Evolutionary conservation across 208 protist species (phyloP), one percentile per base, ranked within the genome.

Genomic region (Balamuthia mandrillaris): DNA sequence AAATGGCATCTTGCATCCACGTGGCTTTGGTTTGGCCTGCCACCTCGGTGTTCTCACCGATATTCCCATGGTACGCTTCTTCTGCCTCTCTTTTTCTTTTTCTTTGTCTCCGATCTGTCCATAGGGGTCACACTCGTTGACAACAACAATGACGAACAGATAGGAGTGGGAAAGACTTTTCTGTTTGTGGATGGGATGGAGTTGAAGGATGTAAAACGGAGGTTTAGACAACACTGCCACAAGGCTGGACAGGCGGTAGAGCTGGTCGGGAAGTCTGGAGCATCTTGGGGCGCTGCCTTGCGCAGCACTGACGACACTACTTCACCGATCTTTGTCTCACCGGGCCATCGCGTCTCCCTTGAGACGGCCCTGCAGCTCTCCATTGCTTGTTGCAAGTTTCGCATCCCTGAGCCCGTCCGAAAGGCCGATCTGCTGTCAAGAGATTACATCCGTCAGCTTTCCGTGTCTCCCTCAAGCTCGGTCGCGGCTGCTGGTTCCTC

Each of bases 1-100:
- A 12, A 98, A 98, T 78, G 97, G 97, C 2, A 90, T 97, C 1
- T 92, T 97, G 41, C 97, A 98, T 61, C 95, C 91, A 35, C 82
- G 95, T 4, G 61, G 95, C 10, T 96, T 96, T 66, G 97, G 97
- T 3, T 85, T 96, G 2, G 97, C 97, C 12, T 96, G 91, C 37
- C 96, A 99, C 84, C 88, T 99, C 3, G 96, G 97, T 35, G 94
- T 98, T 2, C 63, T 95, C 4, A 66, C 93, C 0, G 91, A 92
- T 82, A 88, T 97, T 27, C 96, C 97, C 6, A 97, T 96, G 0
- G 91, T 98, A 85, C 96, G 96, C n/a, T 94, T 95, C 49, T 94
- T 93, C 0, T 86, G 87, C 39, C 5, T 18, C 10, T 39, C 86
- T 0, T 18, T 47, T 16, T 29, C 54, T 29, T 37, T 54, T 18